A percentile compares a stretch with the other conserved stretches of the same genome.
Conservation (phyloP, 345 rosid species). For the Boechera retrofracta region DNA sequence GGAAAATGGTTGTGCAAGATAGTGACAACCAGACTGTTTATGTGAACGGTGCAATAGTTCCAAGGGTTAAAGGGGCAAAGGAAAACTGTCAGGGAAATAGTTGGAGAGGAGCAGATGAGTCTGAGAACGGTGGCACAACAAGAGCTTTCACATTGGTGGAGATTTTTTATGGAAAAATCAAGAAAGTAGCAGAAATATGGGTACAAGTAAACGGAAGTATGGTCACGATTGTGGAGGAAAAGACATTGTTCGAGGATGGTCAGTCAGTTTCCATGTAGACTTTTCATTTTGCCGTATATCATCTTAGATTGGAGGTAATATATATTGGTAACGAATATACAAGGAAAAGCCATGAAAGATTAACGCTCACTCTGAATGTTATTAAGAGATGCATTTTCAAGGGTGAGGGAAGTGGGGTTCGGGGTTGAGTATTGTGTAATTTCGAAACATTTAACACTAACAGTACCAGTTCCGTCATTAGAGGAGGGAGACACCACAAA, state of each 20-base stretch:
- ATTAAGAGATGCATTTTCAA: neutral
- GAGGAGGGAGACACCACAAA: neutral
- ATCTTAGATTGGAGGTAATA: neutral
- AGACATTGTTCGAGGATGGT: constrained; percentile 47
- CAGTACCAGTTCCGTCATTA: neutral
- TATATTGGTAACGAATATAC: neutral
- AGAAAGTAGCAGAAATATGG: constrained; percentile 74
- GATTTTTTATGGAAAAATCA: constrained; percentile 60
- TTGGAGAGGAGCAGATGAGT: constrained; percentile 17
- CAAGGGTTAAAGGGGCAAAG: constrained; percentile 55
- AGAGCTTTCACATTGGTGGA: constrained; percentile 78
- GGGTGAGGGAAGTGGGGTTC: too few species aligned
- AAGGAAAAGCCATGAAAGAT: neutral
- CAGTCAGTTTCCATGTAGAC: neutral
- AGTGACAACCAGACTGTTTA: constrained; percentile 57
- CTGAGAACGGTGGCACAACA: constrained; percentile 49
- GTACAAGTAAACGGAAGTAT: constrained; percentile 59
- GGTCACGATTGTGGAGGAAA: constrained; percentile 59
- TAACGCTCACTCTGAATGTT: neutral
- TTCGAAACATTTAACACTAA: neutral
- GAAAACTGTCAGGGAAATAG: constrained; percentile 5
- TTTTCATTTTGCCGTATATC: neutral
- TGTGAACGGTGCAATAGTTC: constrained; percentile 85
- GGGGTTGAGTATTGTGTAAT: neutral
- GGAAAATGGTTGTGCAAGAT: constrained; percentile 70